Conservation (phyloP, 2,329 filamentous ascomycete species). For the Leptographium radiaticola region DNA sequence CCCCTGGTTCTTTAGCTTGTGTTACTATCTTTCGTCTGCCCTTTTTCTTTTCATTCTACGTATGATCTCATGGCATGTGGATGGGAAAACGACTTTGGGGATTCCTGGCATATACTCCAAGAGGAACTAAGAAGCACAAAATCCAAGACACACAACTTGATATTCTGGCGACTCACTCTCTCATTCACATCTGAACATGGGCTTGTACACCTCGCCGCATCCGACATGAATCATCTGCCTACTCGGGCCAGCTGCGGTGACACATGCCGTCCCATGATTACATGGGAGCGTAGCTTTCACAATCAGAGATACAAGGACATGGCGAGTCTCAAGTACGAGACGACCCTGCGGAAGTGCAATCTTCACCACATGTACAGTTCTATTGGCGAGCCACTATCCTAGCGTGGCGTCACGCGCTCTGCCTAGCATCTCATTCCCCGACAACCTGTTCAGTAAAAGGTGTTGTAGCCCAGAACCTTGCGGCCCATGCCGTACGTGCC, state of each 20-base stretch:
- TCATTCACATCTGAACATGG: too few species aligned
- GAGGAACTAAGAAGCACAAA: not conserved
- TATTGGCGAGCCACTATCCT: not conserved
- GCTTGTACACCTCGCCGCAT: too few species aligned
- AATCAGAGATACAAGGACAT: too few species aligned
- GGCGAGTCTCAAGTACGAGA: too few species aligned
- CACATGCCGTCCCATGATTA: too few species aligned
- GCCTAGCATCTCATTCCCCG: not conserved
- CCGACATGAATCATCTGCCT: too few species aligned
- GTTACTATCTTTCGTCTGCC: slow-evolving; percentile 1
- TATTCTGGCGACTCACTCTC: too few species aligned
- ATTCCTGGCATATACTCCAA: not conserved
- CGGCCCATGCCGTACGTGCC: slow-evolving; percentile 61
- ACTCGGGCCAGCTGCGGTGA: too few species aligned
- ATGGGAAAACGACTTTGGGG: not conserved
- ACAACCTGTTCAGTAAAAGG: slow-evolving; percentile 36
- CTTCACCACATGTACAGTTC: not conserved
- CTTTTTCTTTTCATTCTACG: not conserved
- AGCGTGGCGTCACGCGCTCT: not conserved
- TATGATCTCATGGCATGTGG: slow-evolving; percentile 1
- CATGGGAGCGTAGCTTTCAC: too few species aligned
- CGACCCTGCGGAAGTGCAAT: not conserved
- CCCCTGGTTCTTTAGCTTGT: not conserved
- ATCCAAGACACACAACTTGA: not conserved
- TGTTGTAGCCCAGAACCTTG: slow-evolving; percentile 66